Conservation (phyloP, 2,329 filamentous ascomycete genomes). For the Talaromyces pinophilus region DNA sequence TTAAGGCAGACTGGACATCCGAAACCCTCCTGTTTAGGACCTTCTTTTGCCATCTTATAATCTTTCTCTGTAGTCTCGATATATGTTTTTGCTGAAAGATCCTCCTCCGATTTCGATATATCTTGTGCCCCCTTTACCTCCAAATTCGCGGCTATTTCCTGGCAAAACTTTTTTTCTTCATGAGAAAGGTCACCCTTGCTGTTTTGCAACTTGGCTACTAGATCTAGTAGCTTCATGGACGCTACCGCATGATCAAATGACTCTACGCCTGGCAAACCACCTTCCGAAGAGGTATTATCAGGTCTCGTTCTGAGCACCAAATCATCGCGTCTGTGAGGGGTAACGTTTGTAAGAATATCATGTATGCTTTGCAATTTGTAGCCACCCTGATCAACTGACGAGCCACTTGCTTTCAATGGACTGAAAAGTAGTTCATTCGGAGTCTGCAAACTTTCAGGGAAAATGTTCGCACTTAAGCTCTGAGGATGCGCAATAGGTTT, state of each 20-base stretch:
- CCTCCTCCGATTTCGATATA: not conserved
- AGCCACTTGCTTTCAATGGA: not conserved
- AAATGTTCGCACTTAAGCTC: not conserved
- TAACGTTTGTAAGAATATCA: not conserved
- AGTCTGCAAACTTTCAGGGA: not conserved
- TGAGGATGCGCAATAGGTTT: not conserved
- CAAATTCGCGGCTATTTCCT: not conserved
- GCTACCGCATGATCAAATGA: slow-evolving; percentile 10
- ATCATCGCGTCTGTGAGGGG: not conserved
- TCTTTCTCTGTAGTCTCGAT: too few relatives aligned
- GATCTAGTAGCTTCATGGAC: not conserved
- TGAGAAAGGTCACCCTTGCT: not conserved
- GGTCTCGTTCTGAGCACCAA: slow-evolving; percentile 24
- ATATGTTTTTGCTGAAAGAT: too few relatives aligned
- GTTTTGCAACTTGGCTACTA: slow-evolving; percentile 9
- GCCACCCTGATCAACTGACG: not conserved
- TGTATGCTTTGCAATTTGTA: not conserved
- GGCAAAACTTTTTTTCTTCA: not conserved
- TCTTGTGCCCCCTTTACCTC: not conserved
- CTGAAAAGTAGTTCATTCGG: not conserved
- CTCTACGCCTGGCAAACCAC: slow-evolving; percentile 8
- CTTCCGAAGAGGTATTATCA: not conserved
- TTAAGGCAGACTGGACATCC: not conserved
- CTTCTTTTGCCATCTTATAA: not conserved
- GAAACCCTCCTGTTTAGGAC: not conserved